Base-by-base conservation (phyloP, 164 flowering plant species). In the Echeveria elegans region DNA sequence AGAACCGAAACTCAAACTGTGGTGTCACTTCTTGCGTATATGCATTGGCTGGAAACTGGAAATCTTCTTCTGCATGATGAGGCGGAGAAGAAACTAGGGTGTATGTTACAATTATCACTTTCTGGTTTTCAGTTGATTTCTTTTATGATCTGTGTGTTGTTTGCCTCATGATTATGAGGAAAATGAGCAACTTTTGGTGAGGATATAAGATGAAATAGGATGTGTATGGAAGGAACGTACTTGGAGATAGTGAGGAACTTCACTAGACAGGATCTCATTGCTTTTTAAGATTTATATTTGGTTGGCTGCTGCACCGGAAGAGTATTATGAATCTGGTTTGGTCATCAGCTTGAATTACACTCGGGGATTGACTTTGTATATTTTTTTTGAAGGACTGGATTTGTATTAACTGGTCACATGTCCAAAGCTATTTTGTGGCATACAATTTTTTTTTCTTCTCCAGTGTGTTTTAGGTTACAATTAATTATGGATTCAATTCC, bases 21-120 rank as follows among this genome's bases (percentile, higher is more conserved):
- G 29, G 96, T 94, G 31, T 91, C 97, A 0, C 34, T 83, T 76
- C 84, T 91, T 71, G 89, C 92, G n/a, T 89, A 89, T 74, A 77
- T 91, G 81, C 97, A 94, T 72, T 91, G 95, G 96, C 71, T 94
- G 52, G 96, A 94, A 75, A 88, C 92, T 0, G 97, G 88, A 53
- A 76, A 48, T 72, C 92, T 94, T 56, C 88, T 94, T 52, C 24
- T 80, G 80, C 99, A 94, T 71, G 29, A 72, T n/a, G 96, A 94
- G 77, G 89, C 87, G 26, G 90, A 87, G 77, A 82, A 86, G 66
- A 86, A 78, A 70, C 90, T 94, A 70, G 99, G 93, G 29, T 79
- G 98, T 92, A 83, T 36, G 95, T 78, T 67, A 0, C 32, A 60
- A 4, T 43, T 66, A 19, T 45, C 56, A 15, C 24, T 50, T 48